These are phyloP conservation scores for Immersiporthe knoxdaviesiana DNA, from an alignment of 2,329 filamentous ascomycete genomes.

Conservation along the genomic window DNA sequence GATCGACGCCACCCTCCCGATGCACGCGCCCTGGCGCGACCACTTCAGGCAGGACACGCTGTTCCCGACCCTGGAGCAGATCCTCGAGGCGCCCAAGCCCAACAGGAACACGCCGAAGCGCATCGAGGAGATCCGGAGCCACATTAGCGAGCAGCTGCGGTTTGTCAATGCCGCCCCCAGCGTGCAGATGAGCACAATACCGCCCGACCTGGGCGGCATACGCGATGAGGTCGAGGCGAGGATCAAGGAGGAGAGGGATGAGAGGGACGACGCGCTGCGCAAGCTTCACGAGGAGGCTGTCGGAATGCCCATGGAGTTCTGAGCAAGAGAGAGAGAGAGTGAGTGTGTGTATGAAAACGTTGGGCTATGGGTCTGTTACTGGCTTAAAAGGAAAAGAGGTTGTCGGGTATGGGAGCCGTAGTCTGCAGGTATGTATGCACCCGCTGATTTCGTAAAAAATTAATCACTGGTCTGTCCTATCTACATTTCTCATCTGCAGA, in stretches of 20 bases:
- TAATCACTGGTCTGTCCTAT: neutral
- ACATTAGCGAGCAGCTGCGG: constrained; percentile 81
- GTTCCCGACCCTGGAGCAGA: constrained; percentile 81
- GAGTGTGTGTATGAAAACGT: neutral
- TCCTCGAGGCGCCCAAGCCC: constrained; percentile 66
- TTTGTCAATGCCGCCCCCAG: constrained; percentile 86
- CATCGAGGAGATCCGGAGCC: constrained; percentile 73
- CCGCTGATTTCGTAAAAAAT: neutral
- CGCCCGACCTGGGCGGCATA: constrained; percentile 71
- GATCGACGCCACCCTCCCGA: constrained; percentile 73
- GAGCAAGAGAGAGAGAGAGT: neutral
- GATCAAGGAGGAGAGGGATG: constrained; percentile 66
- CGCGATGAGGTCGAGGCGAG: constrained; percentile 71
- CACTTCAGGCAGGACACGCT: constrained; percentile 88
- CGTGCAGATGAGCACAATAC: constrained; percentile 81
- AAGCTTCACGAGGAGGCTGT: constrained; percentile 60
- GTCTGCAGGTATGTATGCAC: neutral
- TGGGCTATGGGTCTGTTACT: neutral
- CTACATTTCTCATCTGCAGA: neutral
- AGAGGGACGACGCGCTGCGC: constrained; percentile 58
- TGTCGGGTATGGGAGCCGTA: neutral
- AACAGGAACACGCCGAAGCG: constrained; percentile 82
- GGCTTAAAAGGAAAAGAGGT: neutral
- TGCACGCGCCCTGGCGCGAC: constrained; percentile 80
- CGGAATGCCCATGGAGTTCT: constrained; percentile 60